Conservation (phyloP, 495 filamentous ascomycete species). For the Diplogelasinospora grovesii region DNA sequence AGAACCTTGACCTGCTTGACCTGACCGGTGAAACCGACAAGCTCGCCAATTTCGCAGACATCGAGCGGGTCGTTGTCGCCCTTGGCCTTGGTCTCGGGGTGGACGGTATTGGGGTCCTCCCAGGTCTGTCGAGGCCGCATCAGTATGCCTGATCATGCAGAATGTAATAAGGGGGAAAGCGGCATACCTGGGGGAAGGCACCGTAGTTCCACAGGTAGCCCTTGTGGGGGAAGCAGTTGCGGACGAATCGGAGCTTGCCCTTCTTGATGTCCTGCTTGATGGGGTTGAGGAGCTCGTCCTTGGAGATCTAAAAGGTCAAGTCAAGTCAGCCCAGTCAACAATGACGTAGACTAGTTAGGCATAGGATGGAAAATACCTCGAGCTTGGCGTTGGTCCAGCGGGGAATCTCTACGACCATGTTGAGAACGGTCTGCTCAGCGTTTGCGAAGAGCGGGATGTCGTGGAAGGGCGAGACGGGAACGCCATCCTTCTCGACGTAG, state of each 20-base stretch:
- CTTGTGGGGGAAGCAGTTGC: constrained; percentile 99
- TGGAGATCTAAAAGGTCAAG: constrained; percentile 66
- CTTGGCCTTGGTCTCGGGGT: constrained; percentile 99
- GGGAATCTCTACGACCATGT: constrained; percentile 99
- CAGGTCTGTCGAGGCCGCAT: constrained; percentile 61
- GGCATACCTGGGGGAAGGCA: constrained; percentile 89
- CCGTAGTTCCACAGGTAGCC: constrained; percentile 99
- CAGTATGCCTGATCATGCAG: not conserved
- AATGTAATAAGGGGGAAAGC: too few species aligned
- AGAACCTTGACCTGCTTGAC: constrained; percentile 99
- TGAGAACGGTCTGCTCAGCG: constrained; percentile 82
- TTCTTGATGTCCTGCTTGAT: constrained; percentile 93
- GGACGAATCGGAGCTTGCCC: constrained; percentile 92
- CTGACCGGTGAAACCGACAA: constrained; percentile 90
- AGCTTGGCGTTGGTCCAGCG: constrained; percentile 99
- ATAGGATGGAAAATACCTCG: constrained; percentile 57
- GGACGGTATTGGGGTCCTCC: constrained; percentile 93
- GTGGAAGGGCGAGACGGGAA: constrained; percentile 91
- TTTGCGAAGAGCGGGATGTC: constrained; percentile 98
- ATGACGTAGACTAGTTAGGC: too few species aligned
- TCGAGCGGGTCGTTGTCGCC: constrained; percentile 99
- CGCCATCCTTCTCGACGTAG: constrained; percentile 96
- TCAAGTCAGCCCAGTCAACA: too few species aligned
- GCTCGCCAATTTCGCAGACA: constrained; percentile 98
- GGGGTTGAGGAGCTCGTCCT: constrained; percentile 93